These are phyloP conservation scores for Fistulinella cinereoalba DNA, from an alignment of 1,284 basidiomycete species.

Conservation along the genomic window DNA sequence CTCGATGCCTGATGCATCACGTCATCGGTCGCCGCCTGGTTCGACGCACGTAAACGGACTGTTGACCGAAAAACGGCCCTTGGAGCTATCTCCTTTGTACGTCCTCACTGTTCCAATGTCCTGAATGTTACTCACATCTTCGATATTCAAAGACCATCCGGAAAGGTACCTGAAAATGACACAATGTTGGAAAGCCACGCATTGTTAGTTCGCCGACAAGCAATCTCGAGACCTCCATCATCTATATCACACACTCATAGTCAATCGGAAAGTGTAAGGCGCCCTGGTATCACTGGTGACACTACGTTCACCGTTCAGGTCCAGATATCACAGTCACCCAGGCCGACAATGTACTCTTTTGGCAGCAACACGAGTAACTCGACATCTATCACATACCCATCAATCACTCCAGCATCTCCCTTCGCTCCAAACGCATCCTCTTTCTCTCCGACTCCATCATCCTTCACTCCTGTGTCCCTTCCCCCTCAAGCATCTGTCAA, in stretches of 20 bases:
- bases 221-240: slow-evolving; percentile 38
- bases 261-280: slow-evolving; percentile 45
- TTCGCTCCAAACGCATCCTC: slow-evolving; percentile 38
- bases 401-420: slow-evolving; percentile 33
- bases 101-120: slow-evolving; percentile 5
- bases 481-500: slow-evolving; percentile 80
- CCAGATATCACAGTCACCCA: slow-evolving; percentile 31
- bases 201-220: slow-evolving; percentile 37
- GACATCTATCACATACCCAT: slow-evolving; percentile 46
- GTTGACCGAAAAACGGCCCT: slow-evolving; percentile 15
- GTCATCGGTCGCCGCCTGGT: slow-evolving; percentile 9
- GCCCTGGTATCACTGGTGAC: neutral
- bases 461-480: slow-evolving; percentile 47
- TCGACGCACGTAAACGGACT: slow-evolving; percentile 17
- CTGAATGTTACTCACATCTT: slow-evolving; percentile 11
- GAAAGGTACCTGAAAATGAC: slow-evolving; percentile 15
- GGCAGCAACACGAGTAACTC: slow-evolving; percentile 28
- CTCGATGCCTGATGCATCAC: slow-evolving; percentile 24
- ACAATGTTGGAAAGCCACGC: slow-evolving; percentile 27
- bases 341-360: slow-evolving; percentile 33
- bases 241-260: slow-evolving; percentile 40
- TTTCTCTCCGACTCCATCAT: slow-evolving; percentile 25
- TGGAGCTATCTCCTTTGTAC: slow-evolving; percentile 21
- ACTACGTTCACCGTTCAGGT: slow-evolving; percentile 9
- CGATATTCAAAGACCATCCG: slow-evolving; percentile 14